Evolutionary conservation across 495 filamentous ascomycete species (phyloP), one percentile per base, ranked within the genome.

Genomic region (Pyrenula aspistea): DNA sequence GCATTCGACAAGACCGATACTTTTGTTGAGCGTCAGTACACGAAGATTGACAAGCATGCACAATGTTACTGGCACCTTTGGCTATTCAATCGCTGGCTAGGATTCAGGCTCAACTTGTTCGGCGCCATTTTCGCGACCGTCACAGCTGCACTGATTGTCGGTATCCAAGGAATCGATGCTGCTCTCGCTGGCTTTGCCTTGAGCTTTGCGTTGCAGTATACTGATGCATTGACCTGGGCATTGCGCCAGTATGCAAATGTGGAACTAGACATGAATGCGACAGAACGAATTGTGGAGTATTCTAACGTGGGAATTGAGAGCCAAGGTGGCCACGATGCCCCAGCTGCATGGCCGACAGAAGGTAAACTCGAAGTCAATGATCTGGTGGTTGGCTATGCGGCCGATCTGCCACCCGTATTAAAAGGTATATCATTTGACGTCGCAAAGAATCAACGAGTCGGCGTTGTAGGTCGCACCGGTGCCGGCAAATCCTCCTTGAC

Each of bases 401-500:
- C 83, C 0, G 87, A 91, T 53, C 76, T 92, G 0, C 86, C 85
- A 0, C 79, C 87, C 0, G 83, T 93, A 0, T 71, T 95, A 0
- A 88, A 91, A 62, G 86, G 83, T 0, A 73, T 95, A 22, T 80
- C 71, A 24, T 91, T 95, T 68, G 73, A 68, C 10, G 73, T 91
- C 24, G 76, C 88, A 53, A 75, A 78, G 31, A 88, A 88, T 61
- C 81, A 95, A 65, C 77, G 88, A 2, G 72, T 95, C 42, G 90
- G 89, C 15, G 84, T 95, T 1, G 86, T 93, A 10, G 90, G 90
- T 11, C 83, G 90, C 20, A 95, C 90, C 10, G 90, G 90, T 12
- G 88, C 89, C 0, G 90, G 90, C 19, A 95, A 95, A 63, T 91
- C 87, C 0, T 91, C 87, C 0, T 70, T 94, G 10, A 91, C 88